A percentile compares a stretch with the other conserved stretches of the same genome.
These are phyloP conservation scores for Chalara sp. DNA, from an alignment of 2,329 filamentous ascomycete genomes.

Conservation along the genomic window DNA sequence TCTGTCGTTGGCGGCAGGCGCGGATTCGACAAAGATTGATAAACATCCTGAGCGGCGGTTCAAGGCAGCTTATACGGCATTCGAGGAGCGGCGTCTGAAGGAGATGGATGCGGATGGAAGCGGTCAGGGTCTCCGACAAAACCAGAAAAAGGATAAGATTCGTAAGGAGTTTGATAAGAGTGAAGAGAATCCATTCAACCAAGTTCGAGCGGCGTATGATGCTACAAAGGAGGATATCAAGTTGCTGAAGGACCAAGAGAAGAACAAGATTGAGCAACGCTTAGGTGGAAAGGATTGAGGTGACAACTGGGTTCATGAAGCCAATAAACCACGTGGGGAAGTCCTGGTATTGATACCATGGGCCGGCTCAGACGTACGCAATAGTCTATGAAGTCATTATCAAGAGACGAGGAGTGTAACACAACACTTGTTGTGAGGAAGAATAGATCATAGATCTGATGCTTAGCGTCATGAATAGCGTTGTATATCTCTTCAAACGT, in stretches of 20 bases:
- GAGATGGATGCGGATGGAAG: conserved; percentile 82
- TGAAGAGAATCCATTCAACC: conserved; percentile 93
- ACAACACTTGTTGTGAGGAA: background rate
- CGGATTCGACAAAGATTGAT: conserved; percentile 67
- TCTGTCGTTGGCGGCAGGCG: conserved; percentile 54
- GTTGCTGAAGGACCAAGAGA: conserved; percentile 59
- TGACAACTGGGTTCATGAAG: conserved; percentile 17
- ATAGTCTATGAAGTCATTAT: background rate
- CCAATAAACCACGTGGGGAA: background rate
- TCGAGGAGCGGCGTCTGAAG: conserved; percentile 70
- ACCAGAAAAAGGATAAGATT: conserved; percentile 80
- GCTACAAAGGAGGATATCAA: conserved; percentile 70
- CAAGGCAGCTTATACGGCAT: conserved; percentile 78
- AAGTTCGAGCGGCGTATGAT: conserved; percentile 70
- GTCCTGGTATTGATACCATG: background rate
- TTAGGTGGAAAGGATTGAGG: conserved; percentile 34
- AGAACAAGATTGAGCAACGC: conserved; percentile 66
- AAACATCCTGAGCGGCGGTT: conserved; percentile 81
- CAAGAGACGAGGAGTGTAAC: background rate
- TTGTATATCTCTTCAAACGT: no score
- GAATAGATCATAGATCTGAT: no score
- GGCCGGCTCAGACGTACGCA: background rate
- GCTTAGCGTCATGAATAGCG: no score
- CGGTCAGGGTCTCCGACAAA: conserved; percentile 63
- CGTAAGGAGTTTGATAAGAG: conserved; percentile 92